Base-by-base conservation (phyloP, 192 early-diverging fungal genomes). In the Linnemannia schmuckeri region DNA sequence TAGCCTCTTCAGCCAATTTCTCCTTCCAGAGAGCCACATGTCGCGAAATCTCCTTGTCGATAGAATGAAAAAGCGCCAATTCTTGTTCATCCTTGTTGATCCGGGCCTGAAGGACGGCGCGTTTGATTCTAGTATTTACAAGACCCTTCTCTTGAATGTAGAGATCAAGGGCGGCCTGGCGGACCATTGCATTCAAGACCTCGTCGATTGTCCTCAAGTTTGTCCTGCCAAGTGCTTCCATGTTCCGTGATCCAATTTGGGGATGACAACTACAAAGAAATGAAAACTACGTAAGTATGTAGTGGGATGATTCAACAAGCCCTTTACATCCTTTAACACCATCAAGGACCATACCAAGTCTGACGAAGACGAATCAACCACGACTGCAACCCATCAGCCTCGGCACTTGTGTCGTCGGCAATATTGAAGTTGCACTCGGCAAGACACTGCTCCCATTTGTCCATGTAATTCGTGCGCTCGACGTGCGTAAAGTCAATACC, bases 391-490 rank as follows among this genome's bases (percentile, higher is more conserved):
- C 38, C 63, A 37, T 83, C 82, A 8, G 61, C 70, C 8, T 83
- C 76, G 1, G 27, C 72, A 20, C 38, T 68, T 33, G 77, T 76
- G 15, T 66, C 71, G 61, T 68, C 52, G 13, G 47, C 35, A 12
- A 40, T n/a, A 22, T 80, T 73, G 38, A 88, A 41, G 41, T 89
- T 54, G 38, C 90, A 79, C 3, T 93, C 91, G 20, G 78, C 69
- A 72, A 90, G 71, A 71, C 91, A 92, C 37, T 85, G 76, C 33
- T 89, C 89, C 77, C 82, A 86, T 33, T 93, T 77, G 38, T 94
- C 90, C 20, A 89, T 84, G 72, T 95, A 95, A 73, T 93, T 95
- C 41, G 86, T 78, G 61, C 89, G 82, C 76, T 95, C 94, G 69
- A 95, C 88, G 1, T 84, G 77, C 15, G 90, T 86, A 74, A 94